phyloP scores from a whole-genome alignment of 768 basidiomycete genomes.

The Exidia glandulosa region DNA sequence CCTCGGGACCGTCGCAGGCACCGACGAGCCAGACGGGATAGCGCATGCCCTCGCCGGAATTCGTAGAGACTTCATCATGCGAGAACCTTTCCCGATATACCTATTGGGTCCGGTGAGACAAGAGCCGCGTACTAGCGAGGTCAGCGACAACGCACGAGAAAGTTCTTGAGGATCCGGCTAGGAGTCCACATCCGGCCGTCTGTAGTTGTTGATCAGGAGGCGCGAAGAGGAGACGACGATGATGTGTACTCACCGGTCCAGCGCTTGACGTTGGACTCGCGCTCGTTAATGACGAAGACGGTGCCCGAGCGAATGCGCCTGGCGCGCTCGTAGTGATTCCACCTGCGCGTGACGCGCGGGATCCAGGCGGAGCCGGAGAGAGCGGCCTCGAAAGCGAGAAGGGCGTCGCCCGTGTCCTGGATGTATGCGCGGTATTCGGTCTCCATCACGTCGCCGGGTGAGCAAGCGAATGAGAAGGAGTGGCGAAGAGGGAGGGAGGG shows the following conservation, averaged over 20 bases:
- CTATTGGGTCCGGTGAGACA: not conserved
- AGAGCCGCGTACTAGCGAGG: not conserved
- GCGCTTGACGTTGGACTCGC: not conserved
- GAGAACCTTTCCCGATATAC: not conserved
- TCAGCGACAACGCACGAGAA: not conserved
- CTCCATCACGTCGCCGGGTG: not conserved
- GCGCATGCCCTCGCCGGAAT: not conserved
- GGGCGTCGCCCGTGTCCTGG: not conserved
- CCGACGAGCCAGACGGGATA: not conserved
- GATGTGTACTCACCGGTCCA: not conserved
- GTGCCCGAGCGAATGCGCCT: not conserved
- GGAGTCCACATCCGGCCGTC: not conserved
- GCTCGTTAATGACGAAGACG: not conserved
- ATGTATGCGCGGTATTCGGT: not conserved
- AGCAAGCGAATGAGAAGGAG: not conserved
- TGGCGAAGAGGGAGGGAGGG: not conserved
- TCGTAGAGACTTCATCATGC: not conserved
- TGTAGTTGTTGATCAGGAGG: not conserved
- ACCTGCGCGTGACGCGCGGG: not conserved
- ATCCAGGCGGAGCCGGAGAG: not conserved
- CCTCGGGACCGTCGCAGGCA: not conserved
- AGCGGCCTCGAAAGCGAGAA: not conserved
- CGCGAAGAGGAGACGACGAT: not conserved
- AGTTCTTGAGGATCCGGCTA: not conserved
- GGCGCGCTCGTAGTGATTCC: not conserved